Conservation (phyloP, 768 basidiomycete genomes). For the Tricholoma matsutake region DNA sequence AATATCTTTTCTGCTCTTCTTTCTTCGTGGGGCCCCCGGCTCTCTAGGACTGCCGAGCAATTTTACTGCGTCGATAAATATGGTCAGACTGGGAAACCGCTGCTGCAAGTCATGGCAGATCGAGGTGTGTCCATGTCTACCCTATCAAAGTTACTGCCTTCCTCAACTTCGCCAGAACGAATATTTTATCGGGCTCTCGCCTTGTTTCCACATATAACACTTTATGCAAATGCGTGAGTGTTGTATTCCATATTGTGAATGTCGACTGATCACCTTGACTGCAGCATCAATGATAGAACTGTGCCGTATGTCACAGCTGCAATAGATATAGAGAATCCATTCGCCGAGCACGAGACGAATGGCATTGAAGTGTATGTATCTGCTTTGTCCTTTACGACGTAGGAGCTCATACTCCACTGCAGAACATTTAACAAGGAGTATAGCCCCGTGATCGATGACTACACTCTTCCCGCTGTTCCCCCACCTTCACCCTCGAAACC, state of each 20-base stretch:
- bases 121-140: conserved; percentile 42
- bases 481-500: conserved; percentile 39
- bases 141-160: neutral
- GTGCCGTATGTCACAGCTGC: conserved; percentile 82
- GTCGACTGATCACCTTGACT: neutral
- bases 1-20: conserved; percentile 52
- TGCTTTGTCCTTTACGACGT: neutral
- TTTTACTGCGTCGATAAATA: conserved; percentile 72
- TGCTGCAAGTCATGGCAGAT: conserved; percentile 77
- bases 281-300: conserved; percentile 68
- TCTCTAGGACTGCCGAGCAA: conserved; percentile 77
- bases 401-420: neutral
- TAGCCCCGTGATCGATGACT: conserved; percentile 52
- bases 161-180: conserved; percentile 41
- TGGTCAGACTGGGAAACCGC: conserved; percentile 56
- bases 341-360: conserved; percentile 49
- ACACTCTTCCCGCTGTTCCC: conserved; percentile 41
- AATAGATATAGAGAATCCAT: conserved; percentile 67
- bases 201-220: conserved; percentile 62
- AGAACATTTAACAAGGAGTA: conserved; percentile 61
- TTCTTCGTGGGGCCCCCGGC: conserved; percentile 56
- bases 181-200: conserved; percentile 74
- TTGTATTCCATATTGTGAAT: neutral
- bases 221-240: conserved; percentile 80
- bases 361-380: conserved; percentile 59